These are phyloP conservation scores for Penicillium crustosum DNA, from an alignment of 2,329 filamentous ascomycete species.

Conservation along the genomic window DNA sequence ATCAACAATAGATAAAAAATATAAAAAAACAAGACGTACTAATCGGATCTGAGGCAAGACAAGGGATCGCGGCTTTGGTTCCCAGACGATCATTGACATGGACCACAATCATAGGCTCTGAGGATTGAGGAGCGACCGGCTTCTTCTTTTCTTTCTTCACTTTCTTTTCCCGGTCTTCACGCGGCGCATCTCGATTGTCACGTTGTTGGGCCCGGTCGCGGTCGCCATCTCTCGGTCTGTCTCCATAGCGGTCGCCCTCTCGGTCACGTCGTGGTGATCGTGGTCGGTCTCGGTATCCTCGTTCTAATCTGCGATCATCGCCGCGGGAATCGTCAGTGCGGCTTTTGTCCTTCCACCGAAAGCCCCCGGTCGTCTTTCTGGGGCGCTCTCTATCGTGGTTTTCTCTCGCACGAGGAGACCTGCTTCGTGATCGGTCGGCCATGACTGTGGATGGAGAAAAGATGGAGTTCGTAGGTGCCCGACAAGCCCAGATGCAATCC, in stretches of 20 bases:
- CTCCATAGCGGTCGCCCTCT: constrained; percentile 38
- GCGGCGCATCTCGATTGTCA: constrained; percentile 30
- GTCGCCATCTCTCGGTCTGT: constrained; percentile 42
- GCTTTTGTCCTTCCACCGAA: constrained; percentile 53
- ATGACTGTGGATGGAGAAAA: constrained; percentile 23
- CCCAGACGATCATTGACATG: constrained; percentile 93
- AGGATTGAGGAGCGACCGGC: constrained; percentile 38
- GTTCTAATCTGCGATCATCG: constrained; percentile 51
- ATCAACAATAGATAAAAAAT: background rate
- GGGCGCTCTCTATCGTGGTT: constrained; percentile 38
- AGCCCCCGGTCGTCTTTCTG: constrained; percentile 43
- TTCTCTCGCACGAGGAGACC: constrained; percentile 42
- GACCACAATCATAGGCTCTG: constrained; percentile 88
- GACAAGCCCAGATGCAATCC: constrained; percentile 18
- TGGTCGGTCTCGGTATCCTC: constrained; percentile 51
- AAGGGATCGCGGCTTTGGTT: constrained; percentile 92
- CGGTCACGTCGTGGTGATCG: constrained; percentile 38
- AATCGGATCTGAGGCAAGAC: constrained; percentile 78
- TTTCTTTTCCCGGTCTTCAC: constrained; percentile 41
- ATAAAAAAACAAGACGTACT: constrained; percentile 40
- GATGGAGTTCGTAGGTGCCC: constrained; percentile 20
- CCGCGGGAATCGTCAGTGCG: constrained; percentile 49
- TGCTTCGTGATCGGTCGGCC: constrained; percentile 44
- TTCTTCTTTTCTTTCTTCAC: constrained; percentile 45
- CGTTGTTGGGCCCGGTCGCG: constrained; percentile 35